phyloP scores from a whole-genome alignment of 176 grass and related monocot species.

The Paspalum vaginatum region DNA sequence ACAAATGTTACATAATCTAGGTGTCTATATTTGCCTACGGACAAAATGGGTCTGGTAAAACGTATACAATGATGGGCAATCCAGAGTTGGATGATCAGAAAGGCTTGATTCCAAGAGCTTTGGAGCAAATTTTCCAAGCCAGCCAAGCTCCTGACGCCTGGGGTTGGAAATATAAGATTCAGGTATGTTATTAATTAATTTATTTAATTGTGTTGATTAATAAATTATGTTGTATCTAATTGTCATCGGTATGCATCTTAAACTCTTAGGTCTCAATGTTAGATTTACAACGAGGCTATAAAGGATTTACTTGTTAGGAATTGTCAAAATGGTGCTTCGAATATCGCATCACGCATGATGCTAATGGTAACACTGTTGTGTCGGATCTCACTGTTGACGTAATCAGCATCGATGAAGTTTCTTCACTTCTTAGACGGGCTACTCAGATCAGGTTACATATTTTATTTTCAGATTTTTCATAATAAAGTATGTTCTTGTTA shows the following conservation, averaged over 20 bases:
- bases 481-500: neutral
- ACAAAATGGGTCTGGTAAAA: slow-evolving; percentile 68
- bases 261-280: too few relatives aligned
- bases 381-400: slow-evolving; percentile 77
- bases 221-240: too few relatives aligned
- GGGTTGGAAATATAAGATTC: too few relatives aligned
- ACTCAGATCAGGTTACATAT: slow-evolving; percentile 65
- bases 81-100: too few relatives aligned
- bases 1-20: slow-evolving; percentile 32
- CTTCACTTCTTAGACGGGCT: slow-evolving; percentile 63
- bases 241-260: too few relatives aligned
- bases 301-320: slow-evolving; percentile 51
- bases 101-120: too few relatives aligned
- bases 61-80: too few relatives aligned
- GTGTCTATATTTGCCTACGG: slow-evolving; percentile 97
- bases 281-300: too few relatives aligned
- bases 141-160: too few relatives aligned
- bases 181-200: too few relatives aligned
- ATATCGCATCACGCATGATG: slow-evolving; percentile 78
- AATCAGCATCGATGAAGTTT: slow-evolving; percentile 66
- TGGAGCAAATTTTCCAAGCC: too few relatives aligned
- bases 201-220: too few relatives aligned
- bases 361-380: slow-evolving; percentile 66
- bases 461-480: neutral
- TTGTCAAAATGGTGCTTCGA: slow-evolving; percentile 49